A percentile compares a stretch with the other conserved stretches of the same genome.
Evolutionary conservation across 345 rosid species (phyloP).

Genomic region (Citrus maxima): DNA sequence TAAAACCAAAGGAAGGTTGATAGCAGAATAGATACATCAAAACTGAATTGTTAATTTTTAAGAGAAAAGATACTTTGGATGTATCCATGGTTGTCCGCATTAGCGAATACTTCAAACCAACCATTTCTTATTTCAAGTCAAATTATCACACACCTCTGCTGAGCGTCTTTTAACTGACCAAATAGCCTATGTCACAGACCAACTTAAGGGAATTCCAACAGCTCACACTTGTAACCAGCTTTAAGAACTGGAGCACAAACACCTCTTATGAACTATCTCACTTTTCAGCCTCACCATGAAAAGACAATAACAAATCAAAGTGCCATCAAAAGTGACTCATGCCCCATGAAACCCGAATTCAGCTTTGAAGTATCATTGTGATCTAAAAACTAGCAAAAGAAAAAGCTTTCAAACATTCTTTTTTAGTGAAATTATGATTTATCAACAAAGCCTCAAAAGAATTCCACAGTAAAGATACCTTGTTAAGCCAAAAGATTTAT

Average conservation of each 20-base stretch:
- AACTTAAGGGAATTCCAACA: neutral
- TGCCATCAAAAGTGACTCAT: neutral
- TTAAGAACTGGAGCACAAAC: neutral
- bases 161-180: neutral
- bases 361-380: neutral
- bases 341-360: neutral
- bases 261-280: neutral
- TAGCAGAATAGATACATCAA: neutral
- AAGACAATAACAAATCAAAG: neutral
- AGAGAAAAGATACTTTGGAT: neutral
- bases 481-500: neutral
- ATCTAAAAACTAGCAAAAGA: neutral
- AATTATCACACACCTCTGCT: neutral
- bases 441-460: neutral
- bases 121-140: neutral
- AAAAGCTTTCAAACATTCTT: neutral
- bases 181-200: neutral
- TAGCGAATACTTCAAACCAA: neutral
- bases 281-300: neutral
- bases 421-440: neutral
- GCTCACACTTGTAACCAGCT: neutral
- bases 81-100: neutral
- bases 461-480: neutral
- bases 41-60: neutral
- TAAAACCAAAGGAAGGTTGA: neutral